A percentile compares a stretch with the other conserved stretches of the same genome.
Evolutionary conservation across 176 grass and related monocot species (phyloP).

Genomic region (Olyra latifolia): DNA sequence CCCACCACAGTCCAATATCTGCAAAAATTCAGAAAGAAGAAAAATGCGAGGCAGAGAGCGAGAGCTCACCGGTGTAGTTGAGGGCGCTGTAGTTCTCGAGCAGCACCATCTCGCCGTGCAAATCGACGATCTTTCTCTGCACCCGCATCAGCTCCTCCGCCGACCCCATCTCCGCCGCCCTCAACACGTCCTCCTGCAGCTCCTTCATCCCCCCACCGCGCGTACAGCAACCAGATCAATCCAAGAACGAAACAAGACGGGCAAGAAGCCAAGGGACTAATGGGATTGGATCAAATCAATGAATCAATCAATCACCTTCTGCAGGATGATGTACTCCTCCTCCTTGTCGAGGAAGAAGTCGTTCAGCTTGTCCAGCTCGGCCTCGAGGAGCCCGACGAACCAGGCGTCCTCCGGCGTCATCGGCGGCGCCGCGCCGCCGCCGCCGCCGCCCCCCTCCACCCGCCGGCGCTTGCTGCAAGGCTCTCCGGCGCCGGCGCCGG

Average conservation of each 20-base stretch:
- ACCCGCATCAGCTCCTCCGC: conserved; percentile 65
- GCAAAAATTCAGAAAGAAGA: background rate
- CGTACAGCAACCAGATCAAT: background rate
- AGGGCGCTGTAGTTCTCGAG: conserved; percentile 89
- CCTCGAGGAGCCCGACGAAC: conserved; percentile 64
- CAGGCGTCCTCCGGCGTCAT: conserved; percentile 52
- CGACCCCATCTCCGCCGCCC: conserved; percentile 45
- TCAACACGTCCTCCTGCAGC: conserved; percentile 50
- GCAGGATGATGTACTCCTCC: conserved; percentile 85
- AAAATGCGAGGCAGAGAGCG: background rate
- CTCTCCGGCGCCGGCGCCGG: conserved; percentile 1
- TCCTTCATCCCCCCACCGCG: conserved; percentile 41
- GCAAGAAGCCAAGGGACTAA: too few species aligned
- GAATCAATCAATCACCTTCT: conserved; percentile 48
- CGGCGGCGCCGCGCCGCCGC: background rate
- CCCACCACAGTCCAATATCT: background rate
- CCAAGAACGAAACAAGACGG: background rate
- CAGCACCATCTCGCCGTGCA: conserved; percentile 89
- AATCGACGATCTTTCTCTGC: conserved; percentile 70
- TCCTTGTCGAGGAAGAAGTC: conserved; percentile 81
- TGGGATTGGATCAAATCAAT: background rate
- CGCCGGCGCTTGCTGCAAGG: conserved; percentile 40
- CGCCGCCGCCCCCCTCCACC: background rate
- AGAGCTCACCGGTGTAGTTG: conserved; percentile 71
- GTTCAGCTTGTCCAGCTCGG: conserved; percentile 84